These are phyloP conservation scores for Plasmodium knowlesi DNA, from an alignment of 169 alveolate species.

Conservation along the genomic window DNA sequence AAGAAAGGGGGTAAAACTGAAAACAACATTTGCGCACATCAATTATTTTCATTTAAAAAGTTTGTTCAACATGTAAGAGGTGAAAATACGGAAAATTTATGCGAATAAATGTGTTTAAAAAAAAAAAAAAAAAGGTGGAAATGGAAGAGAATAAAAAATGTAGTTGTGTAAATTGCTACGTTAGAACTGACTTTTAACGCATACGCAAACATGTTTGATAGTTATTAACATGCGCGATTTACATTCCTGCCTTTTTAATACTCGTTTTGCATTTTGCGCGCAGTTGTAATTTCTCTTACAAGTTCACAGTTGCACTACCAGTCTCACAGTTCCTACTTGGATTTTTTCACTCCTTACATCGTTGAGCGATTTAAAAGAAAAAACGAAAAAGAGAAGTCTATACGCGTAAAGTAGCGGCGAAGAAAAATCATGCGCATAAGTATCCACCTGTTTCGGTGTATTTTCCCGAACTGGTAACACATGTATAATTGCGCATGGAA, in stretches of 20 bases:
- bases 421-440: slow-evolving; percentile 11
- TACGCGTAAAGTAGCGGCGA: neutral
- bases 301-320: neutral
- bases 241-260: neutral
- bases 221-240: slow-evolving; percentile 7
- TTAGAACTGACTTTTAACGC: slow-evolving; percentile 29
- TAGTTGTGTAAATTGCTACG: neutral
- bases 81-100: neutral
- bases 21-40: slow-evolving; percentile 25
- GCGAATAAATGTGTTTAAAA: slow-evolving; percentile 16
- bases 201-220: slow-evolving; percentile 30
- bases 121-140: neutral
- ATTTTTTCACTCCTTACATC: neutral
- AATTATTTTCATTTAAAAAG: slow-evolving; percentile 24
- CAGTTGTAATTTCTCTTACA: neutral
- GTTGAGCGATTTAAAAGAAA: slow-evolving; percentile 2
- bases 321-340: neutral
- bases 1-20: neutral
- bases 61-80: slow-evolving; percentile 7
- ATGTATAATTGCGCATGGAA: neutral
- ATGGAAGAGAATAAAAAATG: neutral
- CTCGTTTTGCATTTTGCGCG: neutral
- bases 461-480: neutral
- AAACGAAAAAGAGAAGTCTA: slow-evolving; percentile 17
- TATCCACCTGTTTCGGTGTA: neutral